These are phyloP conservation scores for Wallacemonas collosoma DNA, from an alignment of 208 protist species.

Conservation along the genomic window DNA sequence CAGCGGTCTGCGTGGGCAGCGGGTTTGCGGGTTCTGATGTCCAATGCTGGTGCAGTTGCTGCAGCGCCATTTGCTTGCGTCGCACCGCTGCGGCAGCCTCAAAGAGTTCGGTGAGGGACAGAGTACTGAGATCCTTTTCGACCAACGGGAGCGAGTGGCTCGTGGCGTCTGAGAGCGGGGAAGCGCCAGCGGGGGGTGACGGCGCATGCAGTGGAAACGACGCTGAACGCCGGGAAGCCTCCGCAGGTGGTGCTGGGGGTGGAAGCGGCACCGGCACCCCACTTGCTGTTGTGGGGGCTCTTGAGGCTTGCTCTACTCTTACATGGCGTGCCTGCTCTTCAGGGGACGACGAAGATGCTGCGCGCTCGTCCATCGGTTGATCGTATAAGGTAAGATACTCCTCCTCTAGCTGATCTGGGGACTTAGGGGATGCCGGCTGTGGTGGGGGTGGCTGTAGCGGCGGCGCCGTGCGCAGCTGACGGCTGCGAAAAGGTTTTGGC, in stretches of 20 bases:
- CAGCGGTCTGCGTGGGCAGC: neutral
- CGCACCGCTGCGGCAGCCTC: slow-evolving; percentile 68
- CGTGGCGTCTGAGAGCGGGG: neutral
- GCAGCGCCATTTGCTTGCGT: slow-evolving; percentile 50
- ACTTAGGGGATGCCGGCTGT: neutral
- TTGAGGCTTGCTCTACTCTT: no score
- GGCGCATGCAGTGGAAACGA: neutral
- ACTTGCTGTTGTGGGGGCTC: no score
- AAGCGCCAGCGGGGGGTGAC: neutral
- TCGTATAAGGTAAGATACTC: slow-evolving; percentile 12
- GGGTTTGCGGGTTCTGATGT: neutral
- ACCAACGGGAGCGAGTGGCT: slow-evolving; percentile 4
- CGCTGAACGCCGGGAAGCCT: neutral
- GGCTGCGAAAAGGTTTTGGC: slow-evolving; percentile 11
- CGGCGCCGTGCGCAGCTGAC: neutral
- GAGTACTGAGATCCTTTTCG: slow-evolving; percentile 35
- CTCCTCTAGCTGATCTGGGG: slow-evolving; percentile 12
- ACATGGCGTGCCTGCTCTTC: no score
- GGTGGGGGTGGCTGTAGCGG: neutral
- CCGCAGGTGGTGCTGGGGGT: no score
- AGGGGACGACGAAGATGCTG: no score
- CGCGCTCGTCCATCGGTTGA: neutral
- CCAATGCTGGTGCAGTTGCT: slow-evolving; percentile 45
- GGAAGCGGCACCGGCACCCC: no score
- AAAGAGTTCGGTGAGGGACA: slow-evolving; percentile 76